These are phyloP conservation scores for Alternaria sp. DNA, from an alignment of 2,329 filamentous ascomycete genomes.

Conservation along the genomic window DNA sequence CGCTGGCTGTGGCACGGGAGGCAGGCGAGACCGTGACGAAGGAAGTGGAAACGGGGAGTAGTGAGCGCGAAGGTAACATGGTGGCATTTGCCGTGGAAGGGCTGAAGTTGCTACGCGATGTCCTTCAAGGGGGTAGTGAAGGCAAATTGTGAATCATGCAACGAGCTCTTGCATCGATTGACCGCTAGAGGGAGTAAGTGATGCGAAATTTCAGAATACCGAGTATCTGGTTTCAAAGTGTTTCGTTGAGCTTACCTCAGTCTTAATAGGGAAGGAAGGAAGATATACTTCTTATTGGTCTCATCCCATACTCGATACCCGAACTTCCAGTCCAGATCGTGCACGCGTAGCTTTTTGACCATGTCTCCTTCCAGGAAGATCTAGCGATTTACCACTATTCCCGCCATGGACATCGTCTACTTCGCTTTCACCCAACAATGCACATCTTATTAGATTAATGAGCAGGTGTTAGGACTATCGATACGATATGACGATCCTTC, in stretches of 20 bases:
- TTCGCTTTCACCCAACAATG: neutral
- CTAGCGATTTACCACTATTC: neutral
- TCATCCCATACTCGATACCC: neutral
- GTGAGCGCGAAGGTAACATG: constrained; percentile 68
- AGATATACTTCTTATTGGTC: neutral
- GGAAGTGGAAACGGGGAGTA: constrained; percentile 65
- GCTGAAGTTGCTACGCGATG: constrained; percentile 64
- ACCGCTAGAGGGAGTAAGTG: neutral
- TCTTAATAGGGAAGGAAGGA: neutral
- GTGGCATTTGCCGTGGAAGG: constrained; percentile 67
- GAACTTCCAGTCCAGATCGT: neutral
- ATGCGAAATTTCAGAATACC: neutral
- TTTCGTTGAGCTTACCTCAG: neutral
- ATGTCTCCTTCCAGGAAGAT: neutral
- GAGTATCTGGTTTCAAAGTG: neutral
- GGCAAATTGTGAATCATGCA: constrained; percentile 46
- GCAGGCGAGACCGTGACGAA: constrained; percentile 61
- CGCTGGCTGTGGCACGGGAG: constrained; percentile 66
- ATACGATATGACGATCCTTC: neutral
- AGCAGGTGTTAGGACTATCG: neutral
- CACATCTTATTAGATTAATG: neutral
- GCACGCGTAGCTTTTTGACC: neutral
- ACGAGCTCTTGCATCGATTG: neutral
- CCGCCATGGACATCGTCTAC: neutral
- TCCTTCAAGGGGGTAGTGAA: constrained; percentile 55